Conservation (phyloP, 2,329 filamentous ascomycete species). For the Talaromyces pinophilus region DNA sequence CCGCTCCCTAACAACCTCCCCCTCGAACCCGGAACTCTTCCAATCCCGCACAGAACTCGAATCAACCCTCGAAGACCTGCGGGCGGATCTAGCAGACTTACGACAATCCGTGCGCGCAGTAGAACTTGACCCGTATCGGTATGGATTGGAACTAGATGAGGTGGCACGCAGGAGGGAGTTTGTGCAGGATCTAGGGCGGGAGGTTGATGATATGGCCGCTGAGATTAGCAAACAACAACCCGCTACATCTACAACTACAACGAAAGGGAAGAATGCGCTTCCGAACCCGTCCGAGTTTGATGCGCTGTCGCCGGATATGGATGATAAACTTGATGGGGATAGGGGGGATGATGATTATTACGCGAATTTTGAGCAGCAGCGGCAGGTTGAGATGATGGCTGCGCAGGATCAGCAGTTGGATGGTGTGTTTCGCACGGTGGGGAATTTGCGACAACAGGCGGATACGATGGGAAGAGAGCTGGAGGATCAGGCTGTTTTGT, state of each 20-base stretch:
- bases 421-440: slow-evolving; percentile 89
- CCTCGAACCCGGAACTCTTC: slow-evolving; percentile 68
- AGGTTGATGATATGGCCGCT: slow-evolving; percentile 85
- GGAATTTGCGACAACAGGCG: slow-evolving; percentile 84
- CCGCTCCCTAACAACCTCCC: slow-evolving; percentile 73
- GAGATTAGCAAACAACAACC: slow-evolving; percentile 63
- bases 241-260: slow-evolving; percentile 22
- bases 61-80: slow-evolving; percentile 71
- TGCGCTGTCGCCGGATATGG: slow-evolving; percentile 42
- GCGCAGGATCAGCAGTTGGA: slow-evolving; percentile 94
- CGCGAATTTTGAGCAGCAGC: slow-evolving; percentile 82
- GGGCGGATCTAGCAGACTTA: slow-evolving; percentile 85
- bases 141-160: slow-evolving; percentile 80
- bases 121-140: slow-evolving; percentile 82
- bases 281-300: slow-evolving; percentile 63
- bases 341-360: slow-evolving; percentile 57
- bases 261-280: slow-evolving; percentile 48
- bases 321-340: slow-evolving; percentile 47
- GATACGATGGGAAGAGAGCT: slow-evolving; percentile 95
- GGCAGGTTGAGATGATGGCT: slow-evolving; percentile 87
- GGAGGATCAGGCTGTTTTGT: slow-evolving; percentile 88
- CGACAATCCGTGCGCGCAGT: slow-evolving; percentile 82
- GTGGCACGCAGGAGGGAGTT: slow-evolving; percentile 76
- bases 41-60: slow-evolving; percentile 74
- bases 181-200: slow-evolving; percentile 83